Evolutionary conservation across 2,329 filamentous ascomycete species (phyloP).

Genomic region (Juglanconis sp.): DNA sequence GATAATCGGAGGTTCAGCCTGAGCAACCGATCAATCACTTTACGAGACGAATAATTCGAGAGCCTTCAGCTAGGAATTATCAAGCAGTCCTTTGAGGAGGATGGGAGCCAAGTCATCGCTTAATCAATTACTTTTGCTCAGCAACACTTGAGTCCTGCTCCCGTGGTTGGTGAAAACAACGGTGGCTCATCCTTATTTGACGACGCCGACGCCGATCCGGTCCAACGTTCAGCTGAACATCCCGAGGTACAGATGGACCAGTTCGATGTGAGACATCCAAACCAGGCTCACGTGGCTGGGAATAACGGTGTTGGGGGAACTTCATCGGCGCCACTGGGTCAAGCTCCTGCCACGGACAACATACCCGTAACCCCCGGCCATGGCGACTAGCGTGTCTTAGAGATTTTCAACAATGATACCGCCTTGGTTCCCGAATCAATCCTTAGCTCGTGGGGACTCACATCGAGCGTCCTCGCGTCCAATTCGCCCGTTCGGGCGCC

Average conservation of each 20-base stretch:
- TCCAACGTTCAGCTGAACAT: background rate
- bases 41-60: background rate
- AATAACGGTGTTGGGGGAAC: background rate
- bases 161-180: too few species aligned
- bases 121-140: background rate
- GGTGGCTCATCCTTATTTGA: background rate
- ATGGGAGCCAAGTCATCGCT: background rate
- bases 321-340: background rate
- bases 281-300: background rate
- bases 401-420: background rate
- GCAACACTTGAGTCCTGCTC: too few species aligned
- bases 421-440: background rate
- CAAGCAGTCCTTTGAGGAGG: background rate
- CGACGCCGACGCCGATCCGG: background rate
- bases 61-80: background rate
- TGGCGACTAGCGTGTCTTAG: background rate
- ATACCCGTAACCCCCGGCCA: background rate
- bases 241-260: background rate
- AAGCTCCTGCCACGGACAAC: background rate
- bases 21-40: background rate
- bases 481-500: background rate
- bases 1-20: background rate
- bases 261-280: background rate
- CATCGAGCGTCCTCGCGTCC: background rate
- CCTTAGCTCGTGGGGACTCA: background rate